phyloP scores from a whole-genome alignment of 2,329 filamentous ascomycete genomes.

The Thelonectria olida region DNA sequence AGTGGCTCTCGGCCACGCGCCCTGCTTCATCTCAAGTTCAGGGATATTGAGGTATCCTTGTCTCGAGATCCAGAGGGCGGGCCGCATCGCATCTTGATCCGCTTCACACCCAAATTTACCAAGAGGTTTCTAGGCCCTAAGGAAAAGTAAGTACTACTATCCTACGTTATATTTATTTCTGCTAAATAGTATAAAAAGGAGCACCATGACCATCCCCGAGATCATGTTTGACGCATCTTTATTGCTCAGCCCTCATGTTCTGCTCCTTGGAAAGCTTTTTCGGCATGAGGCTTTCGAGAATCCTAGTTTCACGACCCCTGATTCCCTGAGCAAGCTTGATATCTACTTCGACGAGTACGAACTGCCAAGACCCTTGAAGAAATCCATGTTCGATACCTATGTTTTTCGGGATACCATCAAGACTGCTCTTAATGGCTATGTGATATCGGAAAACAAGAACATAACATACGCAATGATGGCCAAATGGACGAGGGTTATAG shows the following conservation, averaged over 20 bases:
- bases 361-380: constrained; percentile 4
- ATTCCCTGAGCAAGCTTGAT: constrained; percentile 34
- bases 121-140: constrained; percentile 36
- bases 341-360: constrained; percentile 39
- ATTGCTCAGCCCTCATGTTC: constrained; percentile 46
- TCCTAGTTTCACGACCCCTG: constrained; percentile 31
- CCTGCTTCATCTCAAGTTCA: too few species aligned
- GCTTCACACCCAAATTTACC: constrained; percentile 33
- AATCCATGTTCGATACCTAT: not conserved
- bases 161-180: too few species aligned
- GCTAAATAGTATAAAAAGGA: too few species aligned
- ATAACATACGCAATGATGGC: constrained; percentile 25
- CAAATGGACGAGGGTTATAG: constrained; percentile 18
- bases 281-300: constrained; percentile 36
- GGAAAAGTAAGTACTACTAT: constrained; percentile 22
- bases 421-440: constrained; percentile 17
- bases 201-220: constrained; percentile 39
- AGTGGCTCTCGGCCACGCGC: too few species aligned
- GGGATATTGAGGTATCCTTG: constrained; percentile 24
- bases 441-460: constrained; percentile 20
- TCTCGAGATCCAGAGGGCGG: constrained; percentile 24
- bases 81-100: constrained; percentile 23
- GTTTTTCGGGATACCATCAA: constrained; percentile 8
- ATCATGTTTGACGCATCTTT: constrained; percentile 48
- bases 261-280: constrained; percentile 44